Evolutionary conservation across 2,329 filamentous ascomycete genomes (phyloP), one percentile per base, ranked within the genome.

Genomic region (Penicillium sp.): DNA sequence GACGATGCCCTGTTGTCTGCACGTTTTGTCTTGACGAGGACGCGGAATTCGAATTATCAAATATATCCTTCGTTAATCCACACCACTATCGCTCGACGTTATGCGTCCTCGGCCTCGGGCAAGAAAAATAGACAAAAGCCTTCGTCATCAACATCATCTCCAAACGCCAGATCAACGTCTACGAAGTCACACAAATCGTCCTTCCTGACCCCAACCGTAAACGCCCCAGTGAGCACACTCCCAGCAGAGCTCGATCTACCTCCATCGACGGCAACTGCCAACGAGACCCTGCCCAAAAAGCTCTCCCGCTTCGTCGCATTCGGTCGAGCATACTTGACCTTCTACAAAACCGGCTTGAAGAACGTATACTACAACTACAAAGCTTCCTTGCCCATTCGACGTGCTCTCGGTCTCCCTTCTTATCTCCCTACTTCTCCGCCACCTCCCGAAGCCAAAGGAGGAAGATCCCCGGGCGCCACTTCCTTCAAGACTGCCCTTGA

Each of bases 341-440:
- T 97, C 81, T 97, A 97, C 84, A 96, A 94, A 74, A 81, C 84
- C 1, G 93, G 92, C 18, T 74, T 96, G 30, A 85, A 86, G 67
- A 85, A 88, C 64, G 85, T 96, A 52, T 85, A 84, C 69, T 74
- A 78, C 58, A 96, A 96, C 62, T 78, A 79, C 62, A 62, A 71
- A 67, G 64, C 66, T 55, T 63, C 71, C 30, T 24, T 74, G 53
- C 61, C 69, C 60, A 55, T 71, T 49, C 59, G 70, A 47, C 56
- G 70, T 63, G 30, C 66, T 62, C 57, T 71, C 47, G 62, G 68
- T 49, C 45, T 74, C 47, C 59, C 65, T 20, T 58, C 53, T 49
- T 68, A 74, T 60, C 33, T 78, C 68, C 69, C 69, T 11, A 63
- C 56, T 35, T 72, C 68, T 0, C 70, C 65, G 1, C 68, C 64